A percentile compares a stretch with the other conserved stretches of the same genome.
Conservation (phyloP, 164 flowering plant genomes). For the Dillenia turbinata region DNA sequence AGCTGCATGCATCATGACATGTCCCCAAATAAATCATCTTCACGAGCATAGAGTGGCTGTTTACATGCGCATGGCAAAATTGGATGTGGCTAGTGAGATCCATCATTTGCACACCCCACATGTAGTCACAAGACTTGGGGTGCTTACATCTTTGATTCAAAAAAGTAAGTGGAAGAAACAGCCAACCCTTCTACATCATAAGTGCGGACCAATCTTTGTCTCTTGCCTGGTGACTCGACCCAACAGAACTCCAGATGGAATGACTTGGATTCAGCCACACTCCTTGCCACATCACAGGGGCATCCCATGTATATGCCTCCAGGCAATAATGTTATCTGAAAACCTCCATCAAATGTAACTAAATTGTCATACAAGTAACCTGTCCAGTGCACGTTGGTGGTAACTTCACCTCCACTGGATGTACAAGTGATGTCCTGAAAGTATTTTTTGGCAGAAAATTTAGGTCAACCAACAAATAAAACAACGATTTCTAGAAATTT, state of each 20-base stretch:
- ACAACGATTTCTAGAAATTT: too few relatives aligned
- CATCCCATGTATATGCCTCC: conserved; percentile 94
- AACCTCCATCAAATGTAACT: conserved; percentile 70
- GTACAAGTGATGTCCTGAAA: conserved; percentile 20
- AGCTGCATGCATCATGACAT: too few relatives aligned
- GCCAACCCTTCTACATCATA: conserved; percentile 74
- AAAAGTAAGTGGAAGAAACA: conserved; percentile 76
- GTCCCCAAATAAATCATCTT: too few relatives aligned
- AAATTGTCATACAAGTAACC: conserved; percentile 53
- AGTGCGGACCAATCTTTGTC: conserved; percentile 84
- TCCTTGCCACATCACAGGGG: conserved; percentile 61
- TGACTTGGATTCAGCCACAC: conserved; percentile 57
- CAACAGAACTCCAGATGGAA: conserved; percentile 96
- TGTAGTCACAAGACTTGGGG: neutral
- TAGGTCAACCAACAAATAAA: too few relatives aligned
- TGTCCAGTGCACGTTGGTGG: conserved; percentile 72
- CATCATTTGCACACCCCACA: too few relatives aligned
- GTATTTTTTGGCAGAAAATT: too few relatives aligned
- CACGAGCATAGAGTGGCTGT: too few relatives aligned
- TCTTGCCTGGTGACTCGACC: conserved; percentile 64
- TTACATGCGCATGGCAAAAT: too few relatives aligned
- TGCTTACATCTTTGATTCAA: conserved; percentile 36
- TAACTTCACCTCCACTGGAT: conserved; percentile 24
- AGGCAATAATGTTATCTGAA: conserved; percentile 69
- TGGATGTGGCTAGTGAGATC: too few relatives aligned